Conservation (phyloP, 2,329 filamentous ascomycete species). For the Sclerotinia minor region DNA sequence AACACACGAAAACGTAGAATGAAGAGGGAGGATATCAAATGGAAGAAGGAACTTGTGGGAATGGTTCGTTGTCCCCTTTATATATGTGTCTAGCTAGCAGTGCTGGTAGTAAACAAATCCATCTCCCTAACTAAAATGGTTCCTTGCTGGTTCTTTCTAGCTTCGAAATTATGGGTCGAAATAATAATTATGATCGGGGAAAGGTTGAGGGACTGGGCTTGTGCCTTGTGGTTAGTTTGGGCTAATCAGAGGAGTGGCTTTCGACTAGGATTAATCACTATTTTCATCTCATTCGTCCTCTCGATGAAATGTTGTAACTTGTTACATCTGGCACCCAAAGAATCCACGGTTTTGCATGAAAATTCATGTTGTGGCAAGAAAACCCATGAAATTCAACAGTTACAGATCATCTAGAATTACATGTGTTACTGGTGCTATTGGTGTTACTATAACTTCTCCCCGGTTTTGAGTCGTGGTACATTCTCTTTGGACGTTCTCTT, state of each 20-base stretch:
- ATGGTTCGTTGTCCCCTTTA: conserved; percentile 5
- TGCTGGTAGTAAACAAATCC: neutral
- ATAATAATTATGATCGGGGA: conserved; percentile 7
- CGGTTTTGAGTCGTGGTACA: conserved; percentile 8
- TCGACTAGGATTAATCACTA: neutral
- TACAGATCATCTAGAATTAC: neutral
- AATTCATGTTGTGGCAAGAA: conserved; percentile 20
- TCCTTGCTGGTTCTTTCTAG: neutral
- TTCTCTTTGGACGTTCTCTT: neutral
- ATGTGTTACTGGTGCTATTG: neutral
- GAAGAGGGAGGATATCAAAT: neutral
- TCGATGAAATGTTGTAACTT: conserved; percentile 9
- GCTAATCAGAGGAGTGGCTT: conserved; percentile 2
- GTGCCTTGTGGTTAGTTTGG: neutral
- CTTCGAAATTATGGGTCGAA: neutral
- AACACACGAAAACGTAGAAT: neutral
- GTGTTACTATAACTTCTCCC: neutral
- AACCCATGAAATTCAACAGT: conserved; percentile 6
- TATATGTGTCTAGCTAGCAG: neutral
- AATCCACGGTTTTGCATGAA: conserved; percentile 15
- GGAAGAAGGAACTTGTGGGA: neutral
- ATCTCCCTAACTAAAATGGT: neutral
- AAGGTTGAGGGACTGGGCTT: conserved; percentile 17
- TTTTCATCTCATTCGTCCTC: conserved; percentile 11
- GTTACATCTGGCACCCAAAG: conserved; percentile 15